These are phyloP conservation scores for Amoebophrya sp. DNA, from an alignment of 169 alveolate species.

Conservation along the genomic window DNA sequence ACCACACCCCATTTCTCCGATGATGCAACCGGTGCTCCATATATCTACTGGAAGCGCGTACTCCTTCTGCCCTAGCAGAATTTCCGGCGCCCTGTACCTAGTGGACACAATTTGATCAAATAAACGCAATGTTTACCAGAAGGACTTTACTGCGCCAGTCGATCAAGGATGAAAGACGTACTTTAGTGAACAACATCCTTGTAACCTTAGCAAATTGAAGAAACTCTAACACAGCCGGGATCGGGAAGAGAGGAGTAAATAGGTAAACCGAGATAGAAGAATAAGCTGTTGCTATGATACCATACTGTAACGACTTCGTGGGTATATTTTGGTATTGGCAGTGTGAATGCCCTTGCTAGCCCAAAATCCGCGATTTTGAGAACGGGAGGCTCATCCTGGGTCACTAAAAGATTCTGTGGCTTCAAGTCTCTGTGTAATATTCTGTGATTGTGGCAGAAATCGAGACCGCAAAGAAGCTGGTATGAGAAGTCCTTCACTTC, in stretches of 20 bases:
- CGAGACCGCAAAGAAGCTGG: slow-evolving; percentile 65
- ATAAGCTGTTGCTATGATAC: too few relatives aligned
- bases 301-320: slow-evolving; percentile 91
- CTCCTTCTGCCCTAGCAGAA: neutral
- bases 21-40: neutral
- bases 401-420: slow-evolving; percentile 74
- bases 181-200: too few relatives aligned
- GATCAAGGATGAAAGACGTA: too few relatives aligned
- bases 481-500: slow-evolving; percentile 57
- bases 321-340: slow-evolving; percentile 68
- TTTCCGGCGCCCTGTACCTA: neutral
- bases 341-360: slow-evolving; percentile 50
- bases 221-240: neutral
- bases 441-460: slow-evolving; percentile 73
- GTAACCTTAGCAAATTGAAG: too few relatives aligned
- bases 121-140: too few relatives aligned
- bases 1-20: slow-evolving; percentile 5
- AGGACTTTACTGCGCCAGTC: too few relatives aligned
- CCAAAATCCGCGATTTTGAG: slow-evolving; percentile 60
- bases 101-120: too few relatives aligned
- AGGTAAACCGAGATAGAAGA: too few relatives aligned
- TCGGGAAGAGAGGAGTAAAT: neutral
- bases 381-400: slow-evolving; percentile 49
- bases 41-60: slow-evolving; percentile 11
- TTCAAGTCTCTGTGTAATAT: slow-evolving; percentile 79